phyloP scores from a whole-genome alignment of 257 asterid genomes.

The Osmanthus fragrans region DNA sequence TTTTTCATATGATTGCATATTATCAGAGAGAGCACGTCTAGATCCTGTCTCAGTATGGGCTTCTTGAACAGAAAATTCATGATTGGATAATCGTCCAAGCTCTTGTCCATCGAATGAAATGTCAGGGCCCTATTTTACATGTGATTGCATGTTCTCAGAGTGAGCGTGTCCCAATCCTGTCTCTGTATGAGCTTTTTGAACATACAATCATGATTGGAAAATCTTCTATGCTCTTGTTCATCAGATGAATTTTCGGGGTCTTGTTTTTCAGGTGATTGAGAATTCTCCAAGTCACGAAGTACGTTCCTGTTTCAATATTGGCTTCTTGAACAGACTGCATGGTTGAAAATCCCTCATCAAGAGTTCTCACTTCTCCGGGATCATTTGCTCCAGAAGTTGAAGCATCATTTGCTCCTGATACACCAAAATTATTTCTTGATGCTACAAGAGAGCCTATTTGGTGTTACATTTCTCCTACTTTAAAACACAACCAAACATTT shows the following conservation, averaged over 20 bases:
- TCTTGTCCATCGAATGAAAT: conserved; percentile 26
- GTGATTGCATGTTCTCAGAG: conserved; percentile 15
- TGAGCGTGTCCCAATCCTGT: conserved; percentile 9
- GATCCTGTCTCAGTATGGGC: not conserved
- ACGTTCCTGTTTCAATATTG: conserved; percentile 17
- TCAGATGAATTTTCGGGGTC: conserved; percentile 1
- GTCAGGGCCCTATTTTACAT: not conserved
- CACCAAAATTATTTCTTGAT: not conserved
- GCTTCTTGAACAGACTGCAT: conserved; percentile 27
- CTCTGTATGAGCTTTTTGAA: conserved; percentile 25
- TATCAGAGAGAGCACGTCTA: not conserved
- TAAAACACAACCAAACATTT: not conserved
- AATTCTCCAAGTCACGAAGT: conserved; percentile 15
- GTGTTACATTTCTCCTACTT: not conserved
- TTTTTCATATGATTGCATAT: conserved; percentile 10
- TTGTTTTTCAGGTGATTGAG: conserved; percentile 10
- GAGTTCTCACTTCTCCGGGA: conserved; percentile 16
- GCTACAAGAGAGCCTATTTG: not conserved
- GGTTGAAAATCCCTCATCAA: conserved; percentile 15
- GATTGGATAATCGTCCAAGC: not conserved
- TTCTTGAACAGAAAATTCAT: conserved; percentile 5
- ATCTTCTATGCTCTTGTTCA: conserved; percentile 16
- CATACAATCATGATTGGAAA: not conserved
- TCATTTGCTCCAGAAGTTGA: conserved; percentile 16
- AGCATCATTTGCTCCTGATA: conserved; percentile 25